Base-by-base conservation (phyloP, 257 asterid genomes). In the Mentha longifolia region DNA sequence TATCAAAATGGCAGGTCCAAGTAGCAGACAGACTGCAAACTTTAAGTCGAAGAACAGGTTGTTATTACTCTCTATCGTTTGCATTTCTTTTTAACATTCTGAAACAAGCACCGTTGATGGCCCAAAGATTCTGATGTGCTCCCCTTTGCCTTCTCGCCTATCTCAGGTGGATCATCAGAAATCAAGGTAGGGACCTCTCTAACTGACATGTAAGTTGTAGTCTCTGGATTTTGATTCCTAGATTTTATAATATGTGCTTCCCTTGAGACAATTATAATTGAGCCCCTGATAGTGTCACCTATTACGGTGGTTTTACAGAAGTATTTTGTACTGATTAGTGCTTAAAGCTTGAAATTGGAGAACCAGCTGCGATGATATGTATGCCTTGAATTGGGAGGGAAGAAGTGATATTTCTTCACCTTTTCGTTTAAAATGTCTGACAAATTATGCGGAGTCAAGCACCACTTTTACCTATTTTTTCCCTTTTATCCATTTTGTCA, bases 1-100 rank as follows among this genome's bases (percentile, higher is more conserved):
- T 95, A 79, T 80, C 89, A 61, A 80, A 85, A 50, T 92, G 99
- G 98, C 96, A 89, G 85, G 77, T 79, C 56, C 96, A 92, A 80
- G 92, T 95, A 61, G 84, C 95, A 19, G 98, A 88, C 62, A 88
- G 99, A 71, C 76, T 95, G 64, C 91, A 82, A 78, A 77, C 89
- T 60, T 78, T 95, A 80, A 52, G 86, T 71, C 79, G 77, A 70
- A 83, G 98, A 77, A 64, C 92, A 95, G 99, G 99, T 92, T 71
- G 30, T 17, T 28, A 42, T 7, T 68, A 66, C 67, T 43, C 63
- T 73, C 37, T 15, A 43, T 52, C 25, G 66, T 54, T 68, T 42
- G 41, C 11, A 13, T 58, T 58, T 17, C 8, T 57, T 62, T 12
- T 7, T 28, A 47, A 31, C 54, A 17, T 15, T 65, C 47, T 73